phyloP scores from a whole-genome alignment of 2,329 filamentous ascomycete species.

The Colletotrichum falcatum region DNA sequence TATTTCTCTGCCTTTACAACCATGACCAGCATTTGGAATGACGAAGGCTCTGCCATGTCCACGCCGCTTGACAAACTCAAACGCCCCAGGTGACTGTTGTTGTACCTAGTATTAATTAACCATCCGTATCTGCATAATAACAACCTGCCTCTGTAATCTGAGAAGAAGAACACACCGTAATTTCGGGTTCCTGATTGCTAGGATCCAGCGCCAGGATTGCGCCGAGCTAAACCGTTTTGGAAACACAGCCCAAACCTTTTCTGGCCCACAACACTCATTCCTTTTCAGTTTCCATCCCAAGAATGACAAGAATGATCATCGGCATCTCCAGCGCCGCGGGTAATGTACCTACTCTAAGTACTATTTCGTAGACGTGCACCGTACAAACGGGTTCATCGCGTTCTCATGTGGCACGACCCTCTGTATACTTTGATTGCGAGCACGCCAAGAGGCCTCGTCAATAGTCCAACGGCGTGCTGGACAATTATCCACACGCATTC shows the following conservation, averaged over 20 bases:
- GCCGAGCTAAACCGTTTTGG: constrained; percentile 22
- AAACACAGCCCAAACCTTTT: constrained; percentile 20
- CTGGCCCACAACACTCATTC: background rate
- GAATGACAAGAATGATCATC: constrained; percentile 25
- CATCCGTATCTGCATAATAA: constrained; percentile 26
- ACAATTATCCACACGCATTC: background rate
- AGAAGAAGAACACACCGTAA: constrained; percentile 29
- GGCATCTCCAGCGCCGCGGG: constrained; percentile 10
- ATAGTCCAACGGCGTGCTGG: background rate
- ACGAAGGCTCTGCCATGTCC: background rate
- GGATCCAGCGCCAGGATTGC: constrained; percentile 22
- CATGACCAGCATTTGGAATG: background rate
- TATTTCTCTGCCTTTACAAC: too few species aligned
- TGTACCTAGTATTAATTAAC: too few species aligned
- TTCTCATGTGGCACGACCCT: background rate
- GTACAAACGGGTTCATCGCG: background rate
- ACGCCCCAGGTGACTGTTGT: background rate
- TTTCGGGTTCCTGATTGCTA: constrained; percentile 25
- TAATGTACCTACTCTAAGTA: background rate
- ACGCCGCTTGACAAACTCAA: background rate
- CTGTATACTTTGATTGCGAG: constrained; percentile 11
- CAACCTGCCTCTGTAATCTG: constrained; percentile 19
- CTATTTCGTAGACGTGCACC: background rate
- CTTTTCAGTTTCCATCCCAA: constrained; percentile 14
- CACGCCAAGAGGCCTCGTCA: background rate